These are phyloP conservation scores for Diplosphaera chodatii DNA, from an alignment of 139 green algal species.

Conservation along the genomic window DNA sequence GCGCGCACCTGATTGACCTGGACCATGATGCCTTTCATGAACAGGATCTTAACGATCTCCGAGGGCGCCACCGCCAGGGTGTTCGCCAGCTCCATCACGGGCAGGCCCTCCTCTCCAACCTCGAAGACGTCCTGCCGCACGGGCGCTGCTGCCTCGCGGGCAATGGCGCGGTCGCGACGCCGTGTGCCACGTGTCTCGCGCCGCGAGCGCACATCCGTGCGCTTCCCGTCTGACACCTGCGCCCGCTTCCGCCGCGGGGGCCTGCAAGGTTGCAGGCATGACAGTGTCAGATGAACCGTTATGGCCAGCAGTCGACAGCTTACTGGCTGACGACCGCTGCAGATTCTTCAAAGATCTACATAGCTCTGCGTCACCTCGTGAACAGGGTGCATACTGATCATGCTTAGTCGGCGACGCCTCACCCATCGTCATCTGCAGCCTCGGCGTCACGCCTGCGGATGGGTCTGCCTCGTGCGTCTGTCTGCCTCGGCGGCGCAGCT, in stretches of 20 bases:
- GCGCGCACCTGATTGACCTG: conserved; percentile 74
- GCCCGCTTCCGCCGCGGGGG: too few relatives aligned
- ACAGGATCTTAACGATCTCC: conserved; percentile 88
- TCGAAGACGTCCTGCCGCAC: conserved; percentile 91
- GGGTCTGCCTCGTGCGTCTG: too few relatives aligned
- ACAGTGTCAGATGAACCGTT: too few relatives aligned
- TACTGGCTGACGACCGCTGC: too few relatives aligned
- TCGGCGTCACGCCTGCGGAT: too few relatives aligned
- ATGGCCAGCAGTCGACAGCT: too few relatives aligned
- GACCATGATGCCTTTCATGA: conserved; percentile 94
- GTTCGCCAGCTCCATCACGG: conserved; percentile 71
- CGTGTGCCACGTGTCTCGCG: conserved; percentile 31
- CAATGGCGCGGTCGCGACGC: conserved; percentile 23
- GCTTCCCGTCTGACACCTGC: neutral
- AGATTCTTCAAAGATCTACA: too few relatives aligned
- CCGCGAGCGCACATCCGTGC: neutral
- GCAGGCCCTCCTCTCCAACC: conserved; percentile 82
- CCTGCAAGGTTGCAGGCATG: neutral
- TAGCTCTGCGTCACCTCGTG: too few relatives aligned
- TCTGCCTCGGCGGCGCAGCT: too few relatives aligned
- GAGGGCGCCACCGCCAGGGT: conserved; percentile 65
- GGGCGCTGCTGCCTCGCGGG: conserved; percentile 1
- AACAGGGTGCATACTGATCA: too few relatives aligned
- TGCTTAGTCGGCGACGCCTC: too few relatives aligned
- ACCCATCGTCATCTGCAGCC: too few relatives aligned